These are phyloP conservation scores for Candida piceae DNA, from an alignment of 805 yeast genomes.

Conservation along the genomic window DNA sequence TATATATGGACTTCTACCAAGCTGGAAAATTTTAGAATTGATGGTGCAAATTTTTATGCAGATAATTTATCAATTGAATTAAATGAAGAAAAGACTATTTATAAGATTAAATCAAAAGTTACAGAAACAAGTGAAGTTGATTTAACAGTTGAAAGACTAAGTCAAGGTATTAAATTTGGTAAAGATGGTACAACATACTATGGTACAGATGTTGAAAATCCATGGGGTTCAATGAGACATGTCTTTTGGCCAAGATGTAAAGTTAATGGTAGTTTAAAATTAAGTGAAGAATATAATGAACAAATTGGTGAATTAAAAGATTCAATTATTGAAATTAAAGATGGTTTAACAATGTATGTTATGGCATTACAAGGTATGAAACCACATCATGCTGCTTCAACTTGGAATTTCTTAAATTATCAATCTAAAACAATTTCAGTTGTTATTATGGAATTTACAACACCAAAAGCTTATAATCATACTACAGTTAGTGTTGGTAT, in stretches of 20 bases:
- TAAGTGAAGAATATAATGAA: constrained; percentile 24
- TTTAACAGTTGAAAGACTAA: constrained; percentile 52
- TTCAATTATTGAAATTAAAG: constrained; percentile 21
- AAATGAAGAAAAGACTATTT: constrained; percentile 42
- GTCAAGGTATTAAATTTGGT: constrained; percentile 87
- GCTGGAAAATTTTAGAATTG: constrained; percentile 66
- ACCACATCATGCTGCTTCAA: constrained; percentile 97
- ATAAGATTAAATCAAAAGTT: constrained; percentile 58
- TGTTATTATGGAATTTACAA: constrained; percentile 90
- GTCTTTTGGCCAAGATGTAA: constrained; percentile 91
- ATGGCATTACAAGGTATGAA: constrained; percentile 99
- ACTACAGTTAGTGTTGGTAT: constrained; percentile 80
- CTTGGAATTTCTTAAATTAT: constrained; percentile 92
- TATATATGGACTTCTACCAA: constrained; percentile 89
- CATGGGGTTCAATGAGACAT: constrained; percentile 98
- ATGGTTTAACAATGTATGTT: constrained; percentile 72
- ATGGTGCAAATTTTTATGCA: constrained; percentile 76
- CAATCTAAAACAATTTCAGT: constrained; percentile 72
- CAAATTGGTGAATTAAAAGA: constrained; percentile 6
- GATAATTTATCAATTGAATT: constrained; percentile 62
- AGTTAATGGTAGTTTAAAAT: constrained; percentile 59
- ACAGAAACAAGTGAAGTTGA: constrained; percentile 68
- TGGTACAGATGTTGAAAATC: constrained; percentile 77
- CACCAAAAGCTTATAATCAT: constrained; percentile 84
- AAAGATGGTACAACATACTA: constrained; percentile 79